phyloP scores from a whole-genome alignment of 768 basidiomycete genomes.

The Lactarius quietus region DNA sequence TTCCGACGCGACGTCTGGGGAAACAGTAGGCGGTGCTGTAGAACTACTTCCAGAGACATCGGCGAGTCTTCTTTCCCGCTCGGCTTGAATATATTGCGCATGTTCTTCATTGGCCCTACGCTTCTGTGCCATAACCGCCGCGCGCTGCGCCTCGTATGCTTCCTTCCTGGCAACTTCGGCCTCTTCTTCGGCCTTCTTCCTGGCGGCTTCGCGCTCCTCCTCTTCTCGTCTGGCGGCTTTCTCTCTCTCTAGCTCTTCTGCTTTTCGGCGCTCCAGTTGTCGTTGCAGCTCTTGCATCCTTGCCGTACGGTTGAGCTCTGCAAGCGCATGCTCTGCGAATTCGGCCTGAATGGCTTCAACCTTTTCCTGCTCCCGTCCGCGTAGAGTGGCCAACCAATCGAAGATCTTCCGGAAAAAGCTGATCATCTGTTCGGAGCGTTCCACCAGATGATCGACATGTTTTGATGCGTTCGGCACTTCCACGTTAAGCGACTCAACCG shows the following conservation, averaged over 20 bases:
- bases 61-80: conserved; percentile 7
- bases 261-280: conserved; percentile 13
- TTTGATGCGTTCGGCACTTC: not conserved
- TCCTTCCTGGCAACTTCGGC: conserved; percentile 6
- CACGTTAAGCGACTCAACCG: not conserved
- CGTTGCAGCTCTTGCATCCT: conserved; percentile 6
- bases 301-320: not conserved
- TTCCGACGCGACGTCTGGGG: not conserved
- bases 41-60: not conserved
- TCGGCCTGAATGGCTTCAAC: not conserved
- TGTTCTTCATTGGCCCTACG: conserved; percentile 1
- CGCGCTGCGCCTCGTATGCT: conserved; percentile 11
- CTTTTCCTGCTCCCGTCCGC: conserved; percentile 5
- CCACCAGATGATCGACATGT: not conserved
- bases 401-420: conserved; percentile 6
- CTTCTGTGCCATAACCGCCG: conserved; percentile 12
- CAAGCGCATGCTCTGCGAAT: conserved; percentile 10
- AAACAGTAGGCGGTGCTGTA: not conserved
- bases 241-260: conserved; percentile 16
- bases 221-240: conserved; percentile 12
- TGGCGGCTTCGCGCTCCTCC: conserved; percentile 8
- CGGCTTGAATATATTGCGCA: conserved; percentile 12
- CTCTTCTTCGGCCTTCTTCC: conserved; percentile 8
- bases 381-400: conserved; percentile 7
- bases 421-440: conserved; percentile 13